Evolutionary conservation across 176 grass and related monocot species (phyloP).

Genomic region (Microstegium vimineum): DNA sequence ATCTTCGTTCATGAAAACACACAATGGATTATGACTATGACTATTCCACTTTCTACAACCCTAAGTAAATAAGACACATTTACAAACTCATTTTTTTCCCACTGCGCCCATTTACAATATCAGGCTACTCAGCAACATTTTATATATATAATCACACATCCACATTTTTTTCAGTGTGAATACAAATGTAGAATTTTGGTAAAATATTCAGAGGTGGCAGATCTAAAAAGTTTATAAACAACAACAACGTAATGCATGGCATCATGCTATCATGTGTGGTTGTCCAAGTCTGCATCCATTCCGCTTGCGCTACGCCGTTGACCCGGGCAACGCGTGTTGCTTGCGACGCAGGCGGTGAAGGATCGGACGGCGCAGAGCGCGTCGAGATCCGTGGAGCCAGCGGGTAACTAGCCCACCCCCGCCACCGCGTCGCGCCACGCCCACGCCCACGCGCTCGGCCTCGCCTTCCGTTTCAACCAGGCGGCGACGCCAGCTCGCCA

Average conservation of each 20-base stretch:
- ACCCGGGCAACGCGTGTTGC: neutral
- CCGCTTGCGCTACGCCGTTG: neutral
- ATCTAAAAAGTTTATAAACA: neutral
- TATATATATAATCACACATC: neutral
- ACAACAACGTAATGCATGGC: neutral
- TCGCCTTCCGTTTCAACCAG: neutral
- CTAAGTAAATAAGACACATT: no score
- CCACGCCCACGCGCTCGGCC: neutral
- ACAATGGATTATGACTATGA: neutral
- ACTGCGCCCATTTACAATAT: neutral
- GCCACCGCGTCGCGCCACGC: conserved; percentile 12
- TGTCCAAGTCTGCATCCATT: no score
- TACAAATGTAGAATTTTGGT: neutral
- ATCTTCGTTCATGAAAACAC: neutral
- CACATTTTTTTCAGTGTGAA: neutral
- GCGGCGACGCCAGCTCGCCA: neutral
- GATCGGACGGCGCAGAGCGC: neutral
- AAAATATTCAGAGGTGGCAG: neutral
- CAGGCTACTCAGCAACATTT: no score
- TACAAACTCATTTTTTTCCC: neutral
- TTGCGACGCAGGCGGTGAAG: neutral
- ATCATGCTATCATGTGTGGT: neutral
- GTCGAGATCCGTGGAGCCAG: conserved; percentile 2
- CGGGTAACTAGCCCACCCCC: neutral
- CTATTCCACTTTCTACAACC: neutral